phyloP scores from a whole-genome alignment of 2,329 filamentous ascomycete genomes.

The Mollisia scopiformis region DNA sequence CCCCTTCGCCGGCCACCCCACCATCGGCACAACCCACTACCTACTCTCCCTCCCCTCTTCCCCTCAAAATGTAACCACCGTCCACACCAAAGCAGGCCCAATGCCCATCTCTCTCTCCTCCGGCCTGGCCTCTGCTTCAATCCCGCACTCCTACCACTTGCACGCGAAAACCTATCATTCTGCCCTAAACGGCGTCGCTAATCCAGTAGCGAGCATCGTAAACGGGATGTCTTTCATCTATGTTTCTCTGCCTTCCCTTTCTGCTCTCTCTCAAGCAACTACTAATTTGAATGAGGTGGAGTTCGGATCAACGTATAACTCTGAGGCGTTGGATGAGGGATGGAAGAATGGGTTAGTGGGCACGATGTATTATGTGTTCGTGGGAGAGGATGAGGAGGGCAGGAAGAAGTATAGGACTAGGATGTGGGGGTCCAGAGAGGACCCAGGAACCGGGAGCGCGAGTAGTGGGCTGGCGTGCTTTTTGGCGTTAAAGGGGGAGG shows the following conservation, averaged over 20 bases:
- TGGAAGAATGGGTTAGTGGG: conserved; percentile 58
- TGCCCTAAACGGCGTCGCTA: conserved; percentile 39
- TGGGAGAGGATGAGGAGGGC: conserved; percentile 35
- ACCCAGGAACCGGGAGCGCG: conserved; percentile 65
- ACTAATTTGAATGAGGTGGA: conserved; percentile 35
- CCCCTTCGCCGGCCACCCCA: conserved; percentile 60
- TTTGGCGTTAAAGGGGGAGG: conserved; percentile 45
- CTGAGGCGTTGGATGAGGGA: conserved; percentile 48
- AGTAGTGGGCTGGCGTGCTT: conserved; percentile 59
- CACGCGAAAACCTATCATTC: conserved; percentile 51
- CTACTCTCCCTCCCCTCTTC: conserved; percentile 39
- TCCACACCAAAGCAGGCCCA: conserved; percentile 54
- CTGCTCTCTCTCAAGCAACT: conserved; percentile 54
- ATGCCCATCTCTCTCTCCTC: conserved; percentile 12
- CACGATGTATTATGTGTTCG: conserved; percentile 62
- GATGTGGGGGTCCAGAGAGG: conserved; percentile 61
- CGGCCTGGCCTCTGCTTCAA: conserved; percentile 49
- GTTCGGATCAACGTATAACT: conserved; percentile 14
- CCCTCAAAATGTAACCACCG: conserved; percentile 5
- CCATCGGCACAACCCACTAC: conserved; percentile 57
- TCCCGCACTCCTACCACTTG: conserved; percentile 69
- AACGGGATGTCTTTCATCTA: conserved; percentile 74
- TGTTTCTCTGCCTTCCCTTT: conserved; percentile 61
- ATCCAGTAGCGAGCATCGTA: conserved; percentile 59
- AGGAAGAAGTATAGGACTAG: conserved; percentile 49